phyloP scores from a whole-genome alignment of 2,329 filamentous ascomycete species.

The Hymenoscyphus fraxineus region DNA sequence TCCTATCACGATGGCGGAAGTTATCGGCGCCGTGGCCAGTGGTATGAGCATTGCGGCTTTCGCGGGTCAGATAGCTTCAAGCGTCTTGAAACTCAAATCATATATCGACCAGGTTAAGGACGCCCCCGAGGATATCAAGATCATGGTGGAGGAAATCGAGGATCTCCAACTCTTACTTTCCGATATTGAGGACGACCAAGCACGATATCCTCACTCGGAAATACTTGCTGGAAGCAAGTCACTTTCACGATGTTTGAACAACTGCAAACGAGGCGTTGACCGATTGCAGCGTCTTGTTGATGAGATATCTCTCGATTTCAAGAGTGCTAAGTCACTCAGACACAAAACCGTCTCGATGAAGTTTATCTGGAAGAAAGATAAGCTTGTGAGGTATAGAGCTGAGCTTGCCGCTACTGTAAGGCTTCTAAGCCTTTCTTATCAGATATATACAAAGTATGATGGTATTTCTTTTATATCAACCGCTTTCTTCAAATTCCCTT shows the following conservation, averaged over 20 bases:
- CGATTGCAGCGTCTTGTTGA: neutral
- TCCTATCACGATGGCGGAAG: neutral
- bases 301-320: neutral
- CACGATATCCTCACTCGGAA: neutral
- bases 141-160: conserved; percentile 7
- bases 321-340: neutral
- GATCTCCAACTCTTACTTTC: neutral
- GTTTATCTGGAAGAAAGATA: conserved; percentile 1
- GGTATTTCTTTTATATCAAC: too few species aligned
- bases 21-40: neutral
- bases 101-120: conserved; percentile 6
- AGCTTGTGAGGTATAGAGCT: neutral
- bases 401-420: neutral
- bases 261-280: neutral
- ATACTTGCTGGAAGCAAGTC: neutral
- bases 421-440: neutral
- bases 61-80: conserved; percentile 4
- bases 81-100: conserved; percentile 5
- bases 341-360: neutral
- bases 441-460: conserved; percentile 1
- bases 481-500: too few species aligned
- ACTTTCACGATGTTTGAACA: neutral
- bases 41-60: neutral
- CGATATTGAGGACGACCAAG: neutral
- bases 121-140: conserved; percentile 1